Conservation (phyloP, 345 rosid genomes). For the Psidium friedrichsthalianum region DNA sequence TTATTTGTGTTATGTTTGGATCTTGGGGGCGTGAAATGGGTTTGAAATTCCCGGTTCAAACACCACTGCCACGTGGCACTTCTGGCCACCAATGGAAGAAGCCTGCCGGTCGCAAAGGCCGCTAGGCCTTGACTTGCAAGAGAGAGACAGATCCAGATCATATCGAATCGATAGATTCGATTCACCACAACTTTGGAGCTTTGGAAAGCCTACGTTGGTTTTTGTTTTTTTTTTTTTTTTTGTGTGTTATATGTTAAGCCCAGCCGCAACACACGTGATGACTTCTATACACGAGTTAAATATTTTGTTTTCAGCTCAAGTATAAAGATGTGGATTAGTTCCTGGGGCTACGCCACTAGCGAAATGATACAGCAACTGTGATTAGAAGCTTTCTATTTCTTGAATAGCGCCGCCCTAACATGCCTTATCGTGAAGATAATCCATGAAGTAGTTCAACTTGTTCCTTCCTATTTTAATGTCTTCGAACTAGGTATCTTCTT, state of each 20-base stretch:
- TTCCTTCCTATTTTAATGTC: background rate
- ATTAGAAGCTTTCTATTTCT: background rate
- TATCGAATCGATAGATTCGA: background rate
- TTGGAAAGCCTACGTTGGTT: background rate
- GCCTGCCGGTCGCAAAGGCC: too few relatives aligned
- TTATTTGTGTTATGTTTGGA: background rate
- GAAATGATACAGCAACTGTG: accelerated
- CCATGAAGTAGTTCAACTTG: background rate
- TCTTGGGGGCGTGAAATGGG: background rate
- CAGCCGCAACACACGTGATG: background rate
- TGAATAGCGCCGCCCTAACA: accelerated
- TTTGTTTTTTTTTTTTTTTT: background rate
- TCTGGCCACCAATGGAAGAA: background rate
- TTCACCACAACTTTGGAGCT: background rate
- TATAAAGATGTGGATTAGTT: background rate
- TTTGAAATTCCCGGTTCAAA: background rate
- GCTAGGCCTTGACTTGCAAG: background rate
- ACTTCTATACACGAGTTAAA: background rate
- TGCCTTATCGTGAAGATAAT: background rate
- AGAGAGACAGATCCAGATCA: background rate
- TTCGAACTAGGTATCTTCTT: too few relatives aligned
- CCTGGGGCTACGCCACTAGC: accelerated
- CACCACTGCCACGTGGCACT: background rate
- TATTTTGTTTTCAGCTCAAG: background rate
- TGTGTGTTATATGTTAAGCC: background rate